A percentile compares a stretch with the other conserved stretches of the same genome.
Conservation (phyloP, 768 basidiomycete genomes). For the Tulasnella sp. region DNA sequence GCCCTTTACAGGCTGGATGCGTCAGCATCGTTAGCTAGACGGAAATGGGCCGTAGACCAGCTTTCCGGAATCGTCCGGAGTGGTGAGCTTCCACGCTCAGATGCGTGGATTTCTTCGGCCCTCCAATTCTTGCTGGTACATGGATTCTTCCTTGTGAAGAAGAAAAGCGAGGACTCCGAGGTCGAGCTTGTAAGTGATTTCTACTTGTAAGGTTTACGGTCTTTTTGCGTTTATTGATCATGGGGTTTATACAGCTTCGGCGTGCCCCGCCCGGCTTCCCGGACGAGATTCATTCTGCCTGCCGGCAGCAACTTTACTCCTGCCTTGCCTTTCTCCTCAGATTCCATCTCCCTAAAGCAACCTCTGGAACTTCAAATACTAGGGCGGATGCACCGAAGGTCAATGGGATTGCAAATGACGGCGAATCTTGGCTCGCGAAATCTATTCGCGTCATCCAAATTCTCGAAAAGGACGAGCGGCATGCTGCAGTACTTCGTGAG, state of each 20-base stretch:
- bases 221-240: background rate
- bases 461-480: slow-evolving; percentile 58
- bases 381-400: background rate
- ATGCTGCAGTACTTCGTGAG: slow-evolving; percentile 31
- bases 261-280: slow-evolving; percentile 56
- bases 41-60: slow-evolving; percentile 83
- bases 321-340: slow-evolving; percentile 54
- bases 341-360: background rate
- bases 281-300: slow-evolving; percentile 53
- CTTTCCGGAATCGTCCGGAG: slow-evolving; percentile 67
- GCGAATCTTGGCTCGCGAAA: slow-evolving; percentile 68
- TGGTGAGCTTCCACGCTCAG: slow-evolving; percentile 64
- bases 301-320: slow-evolving; percentile 56
- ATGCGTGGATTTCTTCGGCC: slow-evolving; percentile 61
- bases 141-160: slow-evolving; percentile 67
- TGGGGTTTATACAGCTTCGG: slow-evolving; percentile 39
- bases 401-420: slow-evolving; percentile 29
- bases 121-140: slow-evolving; percentile 75
- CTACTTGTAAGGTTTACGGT: background rate
- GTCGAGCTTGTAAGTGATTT: background rate
- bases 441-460: slow-evolving; percentile 32
- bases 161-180: slow-evolving; percentile 55
- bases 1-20: background rate
- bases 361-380: background rate
- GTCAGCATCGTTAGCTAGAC: slow-evolving; percentile 23